Conservation (phyloP, 495 filamentous ascomycete species). For the Parmelia sp. region DNA sequence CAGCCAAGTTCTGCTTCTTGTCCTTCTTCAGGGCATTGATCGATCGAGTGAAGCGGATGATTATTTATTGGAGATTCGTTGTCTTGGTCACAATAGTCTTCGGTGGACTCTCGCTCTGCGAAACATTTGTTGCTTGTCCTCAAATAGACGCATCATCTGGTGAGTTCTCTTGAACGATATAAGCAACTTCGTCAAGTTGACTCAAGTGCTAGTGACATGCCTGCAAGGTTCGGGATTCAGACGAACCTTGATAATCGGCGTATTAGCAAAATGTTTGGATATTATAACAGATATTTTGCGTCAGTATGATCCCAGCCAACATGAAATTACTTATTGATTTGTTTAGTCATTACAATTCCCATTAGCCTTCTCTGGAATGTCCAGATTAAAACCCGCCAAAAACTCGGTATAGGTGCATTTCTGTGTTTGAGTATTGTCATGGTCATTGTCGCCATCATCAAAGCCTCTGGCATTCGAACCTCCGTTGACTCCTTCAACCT, state of each 20-base stretch:
- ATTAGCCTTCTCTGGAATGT: conserved; percentile 19
- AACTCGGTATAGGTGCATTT: conserved; percentile 15
- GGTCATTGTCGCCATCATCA: conserved; percentile 12
- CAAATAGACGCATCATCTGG: not conserved
- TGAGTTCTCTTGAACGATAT: not conserved
- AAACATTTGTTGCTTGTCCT: conserved; percentile 7
- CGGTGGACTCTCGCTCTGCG: not conserved
- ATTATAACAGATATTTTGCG: conserved; percentile 13
- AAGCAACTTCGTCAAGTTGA: not conserved
- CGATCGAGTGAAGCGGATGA: conserved; percentile 16
- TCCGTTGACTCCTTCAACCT: conserved; percentile 9
- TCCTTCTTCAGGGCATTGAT: conserved; percentile 24
- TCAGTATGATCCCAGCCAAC: not conserved
- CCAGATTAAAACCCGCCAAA: conserved; percentile 11
- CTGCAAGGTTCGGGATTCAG: not conserved
- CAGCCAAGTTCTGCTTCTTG: conserved; percentile 28
- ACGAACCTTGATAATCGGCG: not conserved
- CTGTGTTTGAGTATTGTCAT: conserved; percentile 20
- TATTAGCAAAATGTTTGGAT: conserved; percentile 6
- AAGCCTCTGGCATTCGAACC: conserved; percentile 9
- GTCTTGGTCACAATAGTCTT: conserved; percentile 14
- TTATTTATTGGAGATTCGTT: conserved; percentile 24
- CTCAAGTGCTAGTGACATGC: conserved; percentile 3
- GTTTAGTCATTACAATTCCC: conserved; percentile 12
- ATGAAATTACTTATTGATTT: not conserved